Evolutionary conservation across 306 rosid species (phyloP).

Genomic region (Medicago lupulina): DNA sequence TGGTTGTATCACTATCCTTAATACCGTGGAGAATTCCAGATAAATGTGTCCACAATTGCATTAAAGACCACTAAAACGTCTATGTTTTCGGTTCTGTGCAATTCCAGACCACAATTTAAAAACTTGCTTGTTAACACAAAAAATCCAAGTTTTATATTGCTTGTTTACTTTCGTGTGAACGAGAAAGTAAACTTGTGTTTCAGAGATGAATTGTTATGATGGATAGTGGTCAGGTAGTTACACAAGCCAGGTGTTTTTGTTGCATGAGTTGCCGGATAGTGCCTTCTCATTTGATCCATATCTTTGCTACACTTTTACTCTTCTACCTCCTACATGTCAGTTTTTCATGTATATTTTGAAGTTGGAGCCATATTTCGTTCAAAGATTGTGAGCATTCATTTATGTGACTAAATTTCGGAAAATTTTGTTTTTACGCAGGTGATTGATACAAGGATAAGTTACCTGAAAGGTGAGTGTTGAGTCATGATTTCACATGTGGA

Average conservation of each 20-base stretch:
- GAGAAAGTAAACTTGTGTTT: too few relatives aligned
- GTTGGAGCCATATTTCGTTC: neutral
- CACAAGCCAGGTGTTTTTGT: too few relatives aligned
- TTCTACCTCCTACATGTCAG: neutral
- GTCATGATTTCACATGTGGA: constrained; percentile 11
- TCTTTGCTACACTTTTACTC: too few relatives aligned
- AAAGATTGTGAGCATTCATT: neutral
- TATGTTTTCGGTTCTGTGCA: too few relatives aligned
- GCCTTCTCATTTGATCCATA: too few relatives aligned
- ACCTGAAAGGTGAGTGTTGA: constrained; percentile 22
- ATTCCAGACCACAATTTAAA: too few relatives aligned
- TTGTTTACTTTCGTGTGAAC: too few relatives aligned
- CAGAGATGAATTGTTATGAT: too few relatives aligned
- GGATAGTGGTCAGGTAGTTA: too few relatives aligned
- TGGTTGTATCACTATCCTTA: neutral
- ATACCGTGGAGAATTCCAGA: neutral
- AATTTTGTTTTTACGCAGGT: neutral
- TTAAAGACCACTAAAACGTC: neutral
- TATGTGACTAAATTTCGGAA: neutral
- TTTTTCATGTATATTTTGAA: neutral
- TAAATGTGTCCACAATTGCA: neutral
- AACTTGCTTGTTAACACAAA: too few relatives aligned
- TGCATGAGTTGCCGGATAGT: too few relatives aligned
- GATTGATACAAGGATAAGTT: constrained; percentile 19
- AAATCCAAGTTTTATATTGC: too few relatives aligned